Evolutionary conservation across 768 basidiomycete species (phyloP).

Genomic region (Jaapia argillacea): DNA sequence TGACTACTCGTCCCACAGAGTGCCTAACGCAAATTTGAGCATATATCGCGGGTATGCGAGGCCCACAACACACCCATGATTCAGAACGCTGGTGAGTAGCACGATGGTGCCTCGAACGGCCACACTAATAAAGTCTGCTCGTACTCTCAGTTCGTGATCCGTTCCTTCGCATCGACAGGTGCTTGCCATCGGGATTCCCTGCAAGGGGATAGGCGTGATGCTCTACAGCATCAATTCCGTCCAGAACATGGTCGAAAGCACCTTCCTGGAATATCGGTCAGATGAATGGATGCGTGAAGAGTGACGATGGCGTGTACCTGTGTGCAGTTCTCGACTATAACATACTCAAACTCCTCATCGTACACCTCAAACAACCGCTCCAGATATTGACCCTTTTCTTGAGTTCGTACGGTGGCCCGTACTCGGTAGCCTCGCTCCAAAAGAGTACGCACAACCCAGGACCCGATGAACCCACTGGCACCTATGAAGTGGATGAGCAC

Average conservation of each 20-base stretch:
- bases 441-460: constrained; percentile 21
- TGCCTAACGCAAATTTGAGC: background rate
- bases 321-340: constrained; percentile 36
- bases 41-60: no score
- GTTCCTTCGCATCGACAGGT: background rate
- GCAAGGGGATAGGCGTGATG: constrained; percentile 27
- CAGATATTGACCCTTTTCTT: constrained; percentile 33
- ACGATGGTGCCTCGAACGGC: constrained; percentile 64
- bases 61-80: constrained; percentile 38
- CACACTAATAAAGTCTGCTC: constrained; percentile 44
- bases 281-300: background rate
- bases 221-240: constrained; percentile 31
- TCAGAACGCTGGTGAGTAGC: constrained; percentile 48
- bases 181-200: background rate
- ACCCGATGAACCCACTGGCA: constrained; percentile 10
- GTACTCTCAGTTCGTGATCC: no score
- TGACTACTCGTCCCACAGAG: background rate
- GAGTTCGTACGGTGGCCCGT: constrained; percentile 33
- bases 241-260: constrained; percentile 37
- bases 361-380: constrained; percentile 22
- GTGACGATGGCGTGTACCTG: constrained; percentile 16
- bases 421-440: constrained; percentile 28
- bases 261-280: constrained; percentile 6
- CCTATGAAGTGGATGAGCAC: background rate
- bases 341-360: constrained; percentile 28